Evolutionary conservation across 2,329 filamentous ascomycete species (phyloP), one percentile per base, ranked within the genome.

Genomic region (Penicillium sp.): DNA sequence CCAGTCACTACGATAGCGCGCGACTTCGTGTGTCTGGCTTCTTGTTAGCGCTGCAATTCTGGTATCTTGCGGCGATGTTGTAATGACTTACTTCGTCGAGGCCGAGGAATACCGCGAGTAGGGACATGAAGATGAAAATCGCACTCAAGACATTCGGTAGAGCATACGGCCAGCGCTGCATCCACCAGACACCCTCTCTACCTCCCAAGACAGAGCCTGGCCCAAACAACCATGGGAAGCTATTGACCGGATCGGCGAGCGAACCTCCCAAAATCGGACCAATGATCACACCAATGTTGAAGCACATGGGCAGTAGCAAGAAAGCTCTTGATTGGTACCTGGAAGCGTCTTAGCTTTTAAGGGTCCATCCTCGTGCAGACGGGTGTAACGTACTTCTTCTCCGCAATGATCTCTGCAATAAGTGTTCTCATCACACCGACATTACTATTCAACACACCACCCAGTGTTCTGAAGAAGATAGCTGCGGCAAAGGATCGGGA

Each of bases 351-450:
- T 33, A 64, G 50, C 41, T 40, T 44, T 44, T 27, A 5, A 10
- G 13, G 3, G 6, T 44, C 9, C 11, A 19, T 16, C 14, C n/a
- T 44, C 10, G 41, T 18, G 35, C 10, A 27, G 11, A 16, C 4
- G 49, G 10, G 7, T 33, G 40, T 24, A n/a, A 60, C 71, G 39
- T 67, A 89, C 79, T 84, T 88, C 74, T 89, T 89, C 75, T 90
- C 88, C 51, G 82, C 80, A 39, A 91, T 85, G 36, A 89, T 88
- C 73, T 92, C 89, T 2, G 84, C 83, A 47, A 91, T 88, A 83
- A 91, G 88, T 6, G 88, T 90, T 60, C 88, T 79, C 86, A 91
- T 88, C 3, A 91, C 87, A 0, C 88, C 88, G 2, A 90, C 83
- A 69, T 91, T 92, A 2, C 88, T 89, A 70, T 91, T 91, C 50